Percentiles rank a stretch among this genome's conserved stretches.
Conservation (phyloP, 257 asterid species). For the Striga asiatica region DNA sequence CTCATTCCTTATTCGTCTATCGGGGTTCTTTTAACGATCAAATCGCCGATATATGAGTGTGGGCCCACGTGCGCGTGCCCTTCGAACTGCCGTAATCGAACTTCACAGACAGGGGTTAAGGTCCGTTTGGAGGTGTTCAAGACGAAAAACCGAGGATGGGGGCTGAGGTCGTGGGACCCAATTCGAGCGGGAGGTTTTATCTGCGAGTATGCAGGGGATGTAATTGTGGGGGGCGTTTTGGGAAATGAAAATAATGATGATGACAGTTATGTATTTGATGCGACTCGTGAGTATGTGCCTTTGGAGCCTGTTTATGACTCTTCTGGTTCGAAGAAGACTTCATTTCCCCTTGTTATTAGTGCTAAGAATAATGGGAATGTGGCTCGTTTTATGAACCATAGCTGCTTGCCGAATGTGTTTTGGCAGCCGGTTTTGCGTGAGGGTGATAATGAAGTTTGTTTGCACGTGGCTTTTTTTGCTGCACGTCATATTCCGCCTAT, state of each 20-base stretch:
- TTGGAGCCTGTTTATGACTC: conserved; percentile 35
- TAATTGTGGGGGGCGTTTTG: conserved; percentile 30
- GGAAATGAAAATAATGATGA: conserved; percentile 43
- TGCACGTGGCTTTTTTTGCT: conserved; percentile 82
- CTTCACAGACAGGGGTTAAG: conserved; percentile 64
- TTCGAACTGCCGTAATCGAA: conserved; percentile 60
- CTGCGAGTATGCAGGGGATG: conserved; percentile 86
- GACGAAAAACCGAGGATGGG: conserved; percentile 87
- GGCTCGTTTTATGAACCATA: conserved; percentile 94
- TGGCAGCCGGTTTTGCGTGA: conserved; percentile 89
- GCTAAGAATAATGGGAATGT: conserved; percentile 71
- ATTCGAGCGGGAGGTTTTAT: conserved; percentile 75
- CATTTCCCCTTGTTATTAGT: conserved; percentile 68
- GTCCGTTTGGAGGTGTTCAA: conserved; percentile 69
- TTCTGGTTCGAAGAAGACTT: conserved; percentile 28
- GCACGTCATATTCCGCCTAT: conserved; percentile 74
- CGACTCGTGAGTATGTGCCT: conserved; percentile 54
- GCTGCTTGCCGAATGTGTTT: conserved; percentile 70
- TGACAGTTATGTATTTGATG: conserved; percentile 57
- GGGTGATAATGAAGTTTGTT: conserved; percentile 40
- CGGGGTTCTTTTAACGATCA: conserved; percentile 50
- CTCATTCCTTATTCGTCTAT: conserved; percentile 50
- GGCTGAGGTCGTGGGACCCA: conserved; percentile 97
- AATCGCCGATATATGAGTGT: conserved; percentile 58
- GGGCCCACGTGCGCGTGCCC: conserved; percentile 66